Evolutionary conservation across 495 filamentous ascomycete genomes (phyloP), one percentile per base, ranked within the genome.

Genomic region (Lophiotrema nucula): DNA sequence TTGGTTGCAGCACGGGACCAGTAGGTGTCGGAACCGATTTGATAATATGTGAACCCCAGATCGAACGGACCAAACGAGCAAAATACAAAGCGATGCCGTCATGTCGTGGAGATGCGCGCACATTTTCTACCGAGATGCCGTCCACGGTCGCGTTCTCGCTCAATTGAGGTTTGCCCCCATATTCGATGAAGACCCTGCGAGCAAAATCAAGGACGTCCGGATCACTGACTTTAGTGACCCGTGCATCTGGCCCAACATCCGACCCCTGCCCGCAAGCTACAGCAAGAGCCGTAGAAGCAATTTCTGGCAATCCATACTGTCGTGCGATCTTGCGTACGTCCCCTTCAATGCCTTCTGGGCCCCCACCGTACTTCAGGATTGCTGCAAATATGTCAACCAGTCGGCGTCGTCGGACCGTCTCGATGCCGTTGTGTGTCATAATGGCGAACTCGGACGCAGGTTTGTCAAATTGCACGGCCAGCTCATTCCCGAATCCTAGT

Each of bases 221-320:
- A 65, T 97, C 93, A n/a, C 81, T 85, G 47, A 90, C 79, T 48
- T 77, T 79, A 0, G 82, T 79, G 0, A 90, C 76, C 45, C 89
- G 82, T 22, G 81, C 77, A 50, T 90, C 87, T 0, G 84, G 77
- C 0, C 83, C 82, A 41, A 91, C 79, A 63, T 92, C 90, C 21
- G 85, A 81, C 16, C 88, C 90, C 69, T 96, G 90, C 12, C 92
- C 90, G 69, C 93, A 99, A 13, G 91, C 91, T n/a, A 97, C 93
- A 8, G 95, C 95, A 19, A 99, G 78, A 10, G 95, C 90, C 49
- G 91, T 92, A 0, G 95, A 89, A 58, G 90, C 83, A 0, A 86
- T 90, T 69, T 99, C 93, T 1, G 82, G 83, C 1, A 88, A 80
- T 28, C 95, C 95, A 70, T 97, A 97, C 2, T 81, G 79, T 28